Evolutionary conservation across 371 early-diverging fungal species (phyloP).

Genomic region (Dichotomocladium elegans): DNA sequence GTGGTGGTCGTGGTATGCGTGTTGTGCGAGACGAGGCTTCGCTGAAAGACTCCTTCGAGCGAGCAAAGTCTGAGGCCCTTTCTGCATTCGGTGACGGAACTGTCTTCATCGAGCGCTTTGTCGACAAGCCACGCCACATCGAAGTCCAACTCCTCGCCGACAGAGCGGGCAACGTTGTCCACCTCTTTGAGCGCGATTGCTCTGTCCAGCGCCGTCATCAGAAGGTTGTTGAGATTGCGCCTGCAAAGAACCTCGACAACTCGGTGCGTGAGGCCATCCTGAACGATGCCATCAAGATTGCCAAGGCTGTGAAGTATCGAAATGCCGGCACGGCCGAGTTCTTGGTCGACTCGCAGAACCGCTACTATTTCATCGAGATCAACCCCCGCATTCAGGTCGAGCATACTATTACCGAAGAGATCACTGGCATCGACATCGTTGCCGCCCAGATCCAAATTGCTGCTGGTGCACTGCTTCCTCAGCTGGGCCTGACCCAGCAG

Average conservation of each 20-base stretch:
- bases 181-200: conserved; percentile 95
- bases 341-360: conserved; percentile 82
- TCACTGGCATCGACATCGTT: conserved; percentile 92
- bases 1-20: conserved; percentile 98
- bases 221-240: conserved; percentile 95
- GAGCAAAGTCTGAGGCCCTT: conserved; percentile 86
- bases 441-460: conserved; percentile 92
- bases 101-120: conserved; percentile 91
- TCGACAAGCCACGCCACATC: conserved; percentile 93
- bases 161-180: conserved; percentile 82
- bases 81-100: conserved; percentile 94
- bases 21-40: conserved; percentile 72
- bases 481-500: conserved; percentile 81
- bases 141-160: conserved; percentile 97
- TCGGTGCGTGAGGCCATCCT: conserved; percentile 77
- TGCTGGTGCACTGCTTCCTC: conserved; percentile 76
- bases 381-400: conserved; percentile 94
- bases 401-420: conserved; percentile 92
- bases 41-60: conserved; percentile 70
- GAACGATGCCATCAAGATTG: conserved; percentile 88
- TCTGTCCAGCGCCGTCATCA: conserved; percentile 98
- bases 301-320: conserved; percentile 84
- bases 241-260: conserved; percentile 69
- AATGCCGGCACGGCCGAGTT: conserved; percentile 98
- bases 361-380: conserved; percentile 96